phyloP scores from a whole-genome alignment of 1,284 basidiomycete species.

The Grifola frondosa region DNA sequence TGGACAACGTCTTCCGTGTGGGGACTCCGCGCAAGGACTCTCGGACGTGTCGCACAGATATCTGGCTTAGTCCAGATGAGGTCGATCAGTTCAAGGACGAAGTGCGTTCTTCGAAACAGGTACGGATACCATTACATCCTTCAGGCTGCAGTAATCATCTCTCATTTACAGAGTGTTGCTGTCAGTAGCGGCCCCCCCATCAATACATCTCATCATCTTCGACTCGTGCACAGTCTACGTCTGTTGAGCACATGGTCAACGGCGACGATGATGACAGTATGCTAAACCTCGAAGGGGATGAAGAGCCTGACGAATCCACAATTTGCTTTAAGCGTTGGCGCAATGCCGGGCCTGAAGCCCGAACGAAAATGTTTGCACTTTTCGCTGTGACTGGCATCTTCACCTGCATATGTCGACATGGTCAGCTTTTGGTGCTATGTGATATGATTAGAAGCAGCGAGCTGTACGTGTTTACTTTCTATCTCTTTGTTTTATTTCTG shows the following conservation, averaged over 20 bases:
- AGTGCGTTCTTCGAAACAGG: neutral
- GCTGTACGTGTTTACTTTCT: slow-evolving; percentile 25
- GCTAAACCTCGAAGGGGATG: neutral
- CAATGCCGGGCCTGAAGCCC: slow-evolving; percentile 18
- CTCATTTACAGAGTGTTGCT: no score
- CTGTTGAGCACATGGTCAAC: neutral
- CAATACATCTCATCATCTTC: no score
- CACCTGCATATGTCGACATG: slow-evolving; percentile 32
- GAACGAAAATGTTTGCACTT: slow-evolving; percentile 30
- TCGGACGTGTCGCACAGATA: slow-evolving; percentile 4
- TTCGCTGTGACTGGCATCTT: slow-evolving; percentile 36
- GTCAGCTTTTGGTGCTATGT: slow-evolving; percentile 28
- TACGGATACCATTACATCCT: neutral
- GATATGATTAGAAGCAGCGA: slow-evolving; percentile 39
- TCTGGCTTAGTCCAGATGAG: slow-evolving; percentile 14
- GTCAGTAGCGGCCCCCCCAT: no score
- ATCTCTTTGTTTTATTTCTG: neutral
- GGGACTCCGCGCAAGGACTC: slow-evolving; percentile 7
- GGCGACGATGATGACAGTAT: neutral
- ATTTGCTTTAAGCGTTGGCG: slow-evolving; percentile 16
- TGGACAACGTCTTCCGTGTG: slow-evolving; percentile 5
- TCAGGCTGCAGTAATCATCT: no score
- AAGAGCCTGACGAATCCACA: neutral
- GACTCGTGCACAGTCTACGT: no score
- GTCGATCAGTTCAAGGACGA: slow-evolving; percentile 23